Conservation (phyloP, 495 filamentous ascomycete genomes). For the Penicillium verhagenii region DNA sequence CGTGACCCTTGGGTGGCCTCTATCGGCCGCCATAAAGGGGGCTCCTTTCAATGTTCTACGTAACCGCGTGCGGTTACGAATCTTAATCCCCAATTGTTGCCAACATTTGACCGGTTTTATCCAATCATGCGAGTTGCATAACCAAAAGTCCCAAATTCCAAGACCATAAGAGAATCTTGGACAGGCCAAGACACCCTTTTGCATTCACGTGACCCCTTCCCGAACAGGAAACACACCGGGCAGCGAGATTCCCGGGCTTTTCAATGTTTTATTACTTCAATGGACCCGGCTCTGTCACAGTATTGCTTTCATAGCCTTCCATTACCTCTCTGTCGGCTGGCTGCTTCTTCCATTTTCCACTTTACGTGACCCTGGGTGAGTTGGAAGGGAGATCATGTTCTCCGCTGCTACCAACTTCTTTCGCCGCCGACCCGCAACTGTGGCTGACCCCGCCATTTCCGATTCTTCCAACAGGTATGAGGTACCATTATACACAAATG, state of each 20-base stretch:
- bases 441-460: constrained; percentile 24
- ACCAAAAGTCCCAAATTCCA: background rate
- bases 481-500: constrained; percentile 58
- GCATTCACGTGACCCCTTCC: constrained; percentile 23
- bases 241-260: background rate
- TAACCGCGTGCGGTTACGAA: background rate
- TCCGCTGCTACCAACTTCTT: constrained; percentile 20
- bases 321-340: too few relatives aligned
- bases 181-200: background rate
- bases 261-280: constrained; percentile 7
- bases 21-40: too few relatives aligned
- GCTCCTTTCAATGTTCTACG: too few relatives aligned
- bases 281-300: background rate
- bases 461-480: constrained; percentile 31
- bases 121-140: background rate
- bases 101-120: too few relatives aligned
- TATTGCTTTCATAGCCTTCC: too few relatives aligned
- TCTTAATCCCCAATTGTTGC: background rate
- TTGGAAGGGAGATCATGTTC: constrained; percentile 15
- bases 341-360: too few relatives aligned
- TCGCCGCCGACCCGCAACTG: constrained; percentile 14
- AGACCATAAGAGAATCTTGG: background rate
- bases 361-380: background rate
- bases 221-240: constrained; percentile 14
- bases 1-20: background rate